A percentile compares a stretch with the other conserved stretches of the same genome.
Evolutionary conservation across 495 filamentous ascomycete genomes (phyloP).

Genomic region (Pyronema omphalodes): DNA sequence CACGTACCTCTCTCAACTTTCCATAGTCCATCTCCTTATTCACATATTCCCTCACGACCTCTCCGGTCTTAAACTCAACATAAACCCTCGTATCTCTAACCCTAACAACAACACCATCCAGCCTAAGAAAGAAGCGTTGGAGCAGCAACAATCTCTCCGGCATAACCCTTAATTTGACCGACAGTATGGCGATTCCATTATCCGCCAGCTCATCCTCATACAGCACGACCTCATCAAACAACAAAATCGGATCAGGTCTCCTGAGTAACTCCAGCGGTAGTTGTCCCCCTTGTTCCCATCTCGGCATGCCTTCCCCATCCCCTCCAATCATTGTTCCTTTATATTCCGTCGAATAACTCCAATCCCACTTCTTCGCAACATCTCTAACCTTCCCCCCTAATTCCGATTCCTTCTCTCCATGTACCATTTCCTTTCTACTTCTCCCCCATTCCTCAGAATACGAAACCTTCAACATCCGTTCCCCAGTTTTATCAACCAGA

Average conservation of each 20-base stretch:
- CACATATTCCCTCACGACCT: conserved; percentile 78
- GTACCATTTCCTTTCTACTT: conserved; percentile 58
- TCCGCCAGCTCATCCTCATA: conserved; percentile 97
- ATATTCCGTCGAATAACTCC: conserved; percentile 86
- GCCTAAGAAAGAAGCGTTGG: conserved; percentile 74
- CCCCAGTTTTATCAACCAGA: conserved; percentile 80
- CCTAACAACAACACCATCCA: conserved; percentile 74
- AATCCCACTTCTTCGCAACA: conserved; percentile 89
- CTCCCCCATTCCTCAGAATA: conserved; percentile 67
- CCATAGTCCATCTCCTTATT: conserved; percentile 64
- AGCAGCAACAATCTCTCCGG: conserved; percentile 66
- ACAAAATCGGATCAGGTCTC: conserved; percentile 76
- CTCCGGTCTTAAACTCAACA: conserved; percentile 64
- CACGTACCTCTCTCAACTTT: conserved; percentile 50
- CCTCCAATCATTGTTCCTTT: conserved; percentile 37
- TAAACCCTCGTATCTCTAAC: conserved; percentile 82
- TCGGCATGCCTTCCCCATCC: neutral
- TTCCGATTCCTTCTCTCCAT: conserved; percentile 17
- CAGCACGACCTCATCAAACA: conserved; percentile 84
- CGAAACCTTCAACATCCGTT: conserved; percentile 74
- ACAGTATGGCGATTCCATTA: conserved; percentile 79
- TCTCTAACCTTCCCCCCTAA: conserved; percentile 51
- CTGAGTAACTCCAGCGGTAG: conserved; percentile 75
- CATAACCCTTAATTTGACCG: conserved; percentile 83
- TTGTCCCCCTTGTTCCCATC: neutral